Conservation (phyloP, 768 basidiomycete species). For the Lactarius psammicola region DNA sequence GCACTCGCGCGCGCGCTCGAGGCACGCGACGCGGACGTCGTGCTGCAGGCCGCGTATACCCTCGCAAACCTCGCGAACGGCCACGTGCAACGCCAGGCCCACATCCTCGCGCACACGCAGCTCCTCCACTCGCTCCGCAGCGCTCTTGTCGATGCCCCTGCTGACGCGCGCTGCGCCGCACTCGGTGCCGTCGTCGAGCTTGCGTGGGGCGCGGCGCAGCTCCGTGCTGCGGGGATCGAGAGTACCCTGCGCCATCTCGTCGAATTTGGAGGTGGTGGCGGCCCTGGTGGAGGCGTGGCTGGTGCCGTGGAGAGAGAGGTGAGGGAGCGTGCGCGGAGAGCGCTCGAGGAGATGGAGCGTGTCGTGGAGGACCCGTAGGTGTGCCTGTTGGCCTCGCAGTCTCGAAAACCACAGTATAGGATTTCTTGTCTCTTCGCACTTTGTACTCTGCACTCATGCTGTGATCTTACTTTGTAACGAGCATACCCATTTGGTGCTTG, state of each 20-base stretch:
- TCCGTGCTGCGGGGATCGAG: slow-evolving; percentile 48
- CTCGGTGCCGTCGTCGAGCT: slow-evolving; percentile 60
- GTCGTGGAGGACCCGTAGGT: slow-evolving; percentile 10
- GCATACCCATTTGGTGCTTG: too few relatives aligned
- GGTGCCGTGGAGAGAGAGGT: slow-evolving; percentile 47
- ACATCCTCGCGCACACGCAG: slow-evolving; percentile 50
- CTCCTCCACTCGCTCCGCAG: slow-evolving; percentile 55
- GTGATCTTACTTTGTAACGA: not conserved
- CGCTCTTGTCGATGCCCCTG: slow-evolving; percentile 58
- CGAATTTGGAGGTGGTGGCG: slow-evolving; percentile 37
- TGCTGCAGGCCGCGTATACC: slow-evolving; percentile 57
- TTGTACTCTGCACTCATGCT: not conserved
- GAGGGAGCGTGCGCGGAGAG: slow-evolving; percentile 52
- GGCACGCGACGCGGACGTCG: slow-evolving; percentile 52
- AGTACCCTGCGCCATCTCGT: slow-evolving; percentile 44
- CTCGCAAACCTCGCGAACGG: slow-evolving; percentile 73
- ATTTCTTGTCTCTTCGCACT: not conserved
- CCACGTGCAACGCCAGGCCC: slow-evolving; percentile 46
- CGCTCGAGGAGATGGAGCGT: slow-evolving; percentile 50
- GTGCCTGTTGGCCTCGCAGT: not conserved
- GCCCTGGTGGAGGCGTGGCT: slow-evolving; percentile 36
- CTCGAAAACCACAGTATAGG: not conserved
- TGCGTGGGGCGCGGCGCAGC: slow-evolving; percentile 43
- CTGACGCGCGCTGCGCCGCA: slow-evolving; percentile 59
- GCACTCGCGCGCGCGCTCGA: slow-evolving; percentile 50